Evolutionary conservation across 1,139 yeast species (phyloP).

Genomic region (Trichomonascaceae sp.): DNA sequence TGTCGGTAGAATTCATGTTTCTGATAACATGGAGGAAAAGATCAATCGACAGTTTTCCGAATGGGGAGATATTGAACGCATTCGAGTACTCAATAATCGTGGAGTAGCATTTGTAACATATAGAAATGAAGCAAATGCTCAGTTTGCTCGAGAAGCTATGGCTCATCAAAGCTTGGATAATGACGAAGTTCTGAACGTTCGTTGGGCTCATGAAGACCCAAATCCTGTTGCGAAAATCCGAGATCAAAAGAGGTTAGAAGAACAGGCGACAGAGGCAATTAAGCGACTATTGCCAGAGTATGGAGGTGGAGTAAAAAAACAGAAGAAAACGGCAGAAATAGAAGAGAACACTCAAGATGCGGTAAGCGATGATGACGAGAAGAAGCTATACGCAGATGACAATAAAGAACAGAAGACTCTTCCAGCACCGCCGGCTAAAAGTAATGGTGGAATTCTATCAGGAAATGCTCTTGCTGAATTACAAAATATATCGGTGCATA

Average conservation of each 20-base stretch:
- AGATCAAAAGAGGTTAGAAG: constrained; percentile 37
- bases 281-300: constrained; percentile 30
- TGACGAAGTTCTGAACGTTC: constrained; percentile 59
- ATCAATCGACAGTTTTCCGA: constrained; percentile 55
- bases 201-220: constrained; percentile 92
- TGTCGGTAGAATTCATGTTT: constrained; percentile 57
- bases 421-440: background rate
- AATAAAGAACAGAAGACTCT: background rate
- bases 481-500: background rate
- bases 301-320: constrained; percentile 13
- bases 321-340: background rate
- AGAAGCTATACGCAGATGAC: background rate
- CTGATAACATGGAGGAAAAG: constrained; percentile 38
- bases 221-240: constrained; percentile 60
- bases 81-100: constrained; percentile 52
- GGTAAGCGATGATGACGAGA: background rate
- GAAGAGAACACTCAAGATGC: background rate
- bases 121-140: constrained; percentile 65
- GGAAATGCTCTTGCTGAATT: constrained; percentile 6
- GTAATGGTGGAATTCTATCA: constrained; percentile 1
- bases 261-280: constrained; percentile 38
- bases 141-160: constrained; percentile 66
- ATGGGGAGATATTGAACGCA: constrained; percentile 72
- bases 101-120: constrained; percentile 79
- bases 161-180: constrained; percentile 60